These are phyloP conservation scores for Endocarpon pusillum DNA, from an alignment of 495 filamentous ascomycete species.

Conservation along the genomic window DNA sequence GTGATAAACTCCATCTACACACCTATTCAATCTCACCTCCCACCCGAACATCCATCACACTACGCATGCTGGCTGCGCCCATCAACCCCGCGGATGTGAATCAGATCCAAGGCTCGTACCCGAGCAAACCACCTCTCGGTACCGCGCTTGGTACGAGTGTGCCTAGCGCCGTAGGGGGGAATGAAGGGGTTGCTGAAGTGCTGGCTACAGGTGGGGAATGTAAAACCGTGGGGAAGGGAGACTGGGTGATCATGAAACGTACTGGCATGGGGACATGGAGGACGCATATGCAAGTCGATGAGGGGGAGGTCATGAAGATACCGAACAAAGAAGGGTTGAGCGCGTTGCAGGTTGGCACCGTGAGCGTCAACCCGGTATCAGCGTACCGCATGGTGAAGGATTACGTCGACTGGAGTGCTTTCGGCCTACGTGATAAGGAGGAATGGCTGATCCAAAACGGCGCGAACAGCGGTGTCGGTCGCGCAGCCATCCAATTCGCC, in stretches of 20 bases:
- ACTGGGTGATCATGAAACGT: conserved; percentile 78
- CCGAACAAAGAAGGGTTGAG: conserved; percentile 49
- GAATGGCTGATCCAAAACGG: conserved; percentile 95
- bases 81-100: conserved; percentile 98
- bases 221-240: conserved; percentile 43
- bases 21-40: conserved; percentile 64
- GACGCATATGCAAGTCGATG: conserved; percentile 65
- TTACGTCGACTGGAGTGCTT: conserved; percentile 43
- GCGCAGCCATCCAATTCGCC: conserved; percentile 74
- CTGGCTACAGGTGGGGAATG: conserved; percentile 42
- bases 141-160: conserved; percentile 51
- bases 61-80: conserved; percentile 69
- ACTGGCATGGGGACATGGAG: conserved; percentile 83
- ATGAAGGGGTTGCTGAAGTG: conserved; percentile 86
- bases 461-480: conserved; percentile 79
- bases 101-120: conserved; percentile 93
- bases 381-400: conserved; percentile 86
- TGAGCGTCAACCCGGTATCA: conserved; percentile 80
- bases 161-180: conserved; percentile 64
- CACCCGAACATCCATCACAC: conserved; percentile 40
- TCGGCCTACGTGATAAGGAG: conserved; percentile 25
- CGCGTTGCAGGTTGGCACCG: conserved; percentile 60
- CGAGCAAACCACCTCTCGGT: conserved; percentile 58
- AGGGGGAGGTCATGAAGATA: conserved; percentile 46
- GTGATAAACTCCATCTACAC: conserved; percentile 69